Percentiles rank a stretch among this genome's conserved stretches.
These are phyloP conservation scores for Pestalotiopsis sp. DNA, from an alignment of 2,329 filamentous ascomycete genomes.

Conservation along the genomic window DNA sequence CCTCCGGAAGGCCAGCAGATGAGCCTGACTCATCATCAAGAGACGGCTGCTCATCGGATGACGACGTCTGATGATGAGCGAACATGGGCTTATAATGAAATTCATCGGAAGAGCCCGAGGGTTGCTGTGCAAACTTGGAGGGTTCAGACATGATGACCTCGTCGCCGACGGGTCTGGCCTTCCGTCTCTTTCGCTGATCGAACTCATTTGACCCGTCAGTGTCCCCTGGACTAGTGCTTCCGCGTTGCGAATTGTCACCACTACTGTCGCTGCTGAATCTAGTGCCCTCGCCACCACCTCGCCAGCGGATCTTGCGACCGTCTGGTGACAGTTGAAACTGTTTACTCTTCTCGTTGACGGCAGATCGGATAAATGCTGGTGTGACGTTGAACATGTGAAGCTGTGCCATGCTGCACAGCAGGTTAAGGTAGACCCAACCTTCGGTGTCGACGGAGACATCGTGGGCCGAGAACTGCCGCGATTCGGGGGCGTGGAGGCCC, in stretches of 20 bases:
- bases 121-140: constrained; percentile 40
- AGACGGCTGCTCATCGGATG: constrained; percentile 48
- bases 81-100: constrained; percentile 70
- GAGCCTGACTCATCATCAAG: constrained; percentile 48
- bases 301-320: constrained; percentile 80
- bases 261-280: constrained; percentile 66
- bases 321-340: constrained; percentile 79
- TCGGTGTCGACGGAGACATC: constrained; percentile 64
- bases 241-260: constrained; percentile 47
- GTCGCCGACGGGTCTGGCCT: constrained; percentile 37
- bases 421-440: constrained; percentile 82
- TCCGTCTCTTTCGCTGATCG: constrained; percentile 46
- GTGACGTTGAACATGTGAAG: constrained; percentile 85
- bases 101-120: constrained; percentile 41
- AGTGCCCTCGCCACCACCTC: constrained; percentile 67
- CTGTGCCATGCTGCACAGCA: constrained; percentile 80
- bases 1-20: constrained; percentile 48
- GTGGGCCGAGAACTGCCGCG: constrained; percentile 43
- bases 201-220: constrained; percentile 44
- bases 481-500: constrained; percentile 63
- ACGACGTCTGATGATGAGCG: constrained; percentile 44
- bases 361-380: constrained; percentile 72
- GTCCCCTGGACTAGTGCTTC: constrained; percentile 49
- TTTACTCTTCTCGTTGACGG: constrained; percentile 69
- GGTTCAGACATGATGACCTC: constrained; percentile 38